Percentiles rank a stretch among this genome's conserved stretches.
Evolutionary conservation across 179 eudicot species (phyloP).

Genomic region (Silene coronaria): DNA sequence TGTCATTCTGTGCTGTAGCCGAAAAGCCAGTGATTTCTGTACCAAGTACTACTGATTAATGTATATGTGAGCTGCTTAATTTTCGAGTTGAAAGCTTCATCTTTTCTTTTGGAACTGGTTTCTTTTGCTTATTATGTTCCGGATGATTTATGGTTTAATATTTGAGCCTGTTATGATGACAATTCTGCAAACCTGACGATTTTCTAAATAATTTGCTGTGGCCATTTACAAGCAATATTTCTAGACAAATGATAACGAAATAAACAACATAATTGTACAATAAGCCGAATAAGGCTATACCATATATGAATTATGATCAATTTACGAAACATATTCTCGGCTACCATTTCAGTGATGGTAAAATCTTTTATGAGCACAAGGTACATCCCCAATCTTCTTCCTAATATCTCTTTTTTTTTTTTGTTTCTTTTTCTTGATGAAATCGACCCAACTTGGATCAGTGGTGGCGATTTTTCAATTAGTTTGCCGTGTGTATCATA

Average conservation of each 20-base stretch:
- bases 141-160: neutral
- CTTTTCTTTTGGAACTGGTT: neutral
- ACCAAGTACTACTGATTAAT: neutral
- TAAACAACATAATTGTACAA: neutral
- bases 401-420: neutral
- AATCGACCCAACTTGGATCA: constrained; percentile 12
- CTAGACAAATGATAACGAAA: neutral
- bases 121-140: neutral
- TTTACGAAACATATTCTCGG: constrained; percentile 2
- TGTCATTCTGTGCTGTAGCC: constrained; percentile 11
- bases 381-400: neutral
- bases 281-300: neutral
- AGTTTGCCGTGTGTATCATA: neutral
- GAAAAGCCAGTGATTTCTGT: constrained; percentile 5
- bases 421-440: neutral
- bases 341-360: constrained; percentile 3
- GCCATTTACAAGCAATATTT: neutral
- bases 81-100: neutral
- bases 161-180: neutral
- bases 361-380: neutral
- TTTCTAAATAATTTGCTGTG: neutral
- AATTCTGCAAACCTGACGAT: neutral
- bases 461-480: neutral
- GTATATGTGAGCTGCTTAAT: constrained; percentile 2
- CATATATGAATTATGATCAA: neutral